Evolutionary conservation across 1,139 yeast genomes (phyloP), one percentile per base, ranked within the genome.

Genomic region (Debaryomycetaceae sp.): DNA sequence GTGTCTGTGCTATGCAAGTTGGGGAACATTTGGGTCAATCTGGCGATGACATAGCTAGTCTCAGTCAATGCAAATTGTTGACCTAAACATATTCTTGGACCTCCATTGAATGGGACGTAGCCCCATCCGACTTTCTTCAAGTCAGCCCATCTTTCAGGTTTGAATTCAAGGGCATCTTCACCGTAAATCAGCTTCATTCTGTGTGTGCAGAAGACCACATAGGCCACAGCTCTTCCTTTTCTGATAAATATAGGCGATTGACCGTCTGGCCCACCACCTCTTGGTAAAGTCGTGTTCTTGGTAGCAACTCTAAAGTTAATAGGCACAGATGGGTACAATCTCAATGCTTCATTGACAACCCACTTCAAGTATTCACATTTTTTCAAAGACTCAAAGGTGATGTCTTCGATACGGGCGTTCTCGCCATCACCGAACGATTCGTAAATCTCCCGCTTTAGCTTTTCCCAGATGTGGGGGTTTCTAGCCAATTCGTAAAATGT

Each of bases 61-160:
- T 79, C 84, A 31, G 81, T 76, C 44, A 78, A 69, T 1, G 82
- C 83, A 59, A 75, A 76, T 55, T 77, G 83, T 58, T 78, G 82
- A 29, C 83, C 83, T 35, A 78, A 62, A 52, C 84, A 79, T 41
- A 78, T 77, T 45, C 83, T 63, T 30, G 83, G 83, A 4, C 84
- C 83, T 38, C 83, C 83, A 48, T 78, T 79, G 63, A 78, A 78
- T 15, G 82, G 81, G 30, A 78, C 56, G 52, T 64, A 78, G 28
- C 73, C 75, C 81, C 81, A 78, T 35, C 75, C 76, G 39, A 70
- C 59, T 52, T 57, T 65, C 40, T 55, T 58, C 18, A 48, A 54
- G 45, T 58, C 66, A 14, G 52, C 53, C 80, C 81, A 75, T 43
- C 81, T 66, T 47, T 75, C 80, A 5, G 82, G 82, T 37, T 63